Conservation (phyloP, 192 early-diverging fungal genomes). For the Blastocladiella britannica region DNA sequence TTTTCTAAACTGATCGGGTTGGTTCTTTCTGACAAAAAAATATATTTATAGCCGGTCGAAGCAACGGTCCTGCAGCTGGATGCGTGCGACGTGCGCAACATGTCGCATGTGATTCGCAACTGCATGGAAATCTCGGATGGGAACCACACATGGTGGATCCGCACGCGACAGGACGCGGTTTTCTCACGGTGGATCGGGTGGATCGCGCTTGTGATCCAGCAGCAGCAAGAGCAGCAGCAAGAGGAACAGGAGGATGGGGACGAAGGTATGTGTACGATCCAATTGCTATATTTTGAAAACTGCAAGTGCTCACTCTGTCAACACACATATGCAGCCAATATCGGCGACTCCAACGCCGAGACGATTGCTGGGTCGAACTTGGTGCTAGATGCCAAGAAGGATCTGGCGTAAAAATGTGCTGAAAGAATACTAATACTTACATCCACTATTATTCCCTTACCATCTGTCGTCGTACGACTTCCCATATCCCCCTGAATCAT, state of each 20-base stretch:
- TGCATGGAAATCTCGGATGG: background rate
- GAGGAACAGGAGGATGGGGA: background rate
- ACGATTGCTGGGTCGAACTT: too few species aligned
- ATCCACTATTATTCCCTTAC: too few species aligned
- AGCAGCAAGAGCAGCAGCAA: background rate
- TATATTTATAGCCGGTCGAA: background rate
- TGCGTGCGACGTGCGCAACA: background rate
- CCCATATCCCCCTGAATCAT: too few species aligned
- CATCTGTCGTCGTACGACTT: too few species aligned
- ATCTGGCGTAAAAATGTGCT: too few species aligned
- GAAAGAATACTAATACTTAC: too few species aligned
- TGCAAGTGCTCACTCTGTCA: too few species aligned
- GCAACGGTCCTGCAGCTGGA: background rate
- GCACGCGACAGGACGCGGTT: background rate
- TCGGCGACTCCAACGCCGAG: too few species aligned
- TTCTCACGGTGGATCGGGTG: background rate
- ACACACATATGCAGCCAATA: too few species aligned
- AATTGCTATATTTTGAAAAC: too few species aligned
- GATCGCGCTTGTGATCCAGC: background rate
- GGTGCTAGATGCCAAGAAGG: too few species aligned
- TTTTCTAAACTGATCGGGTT: background rate
- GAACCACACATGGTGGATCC: background rate
- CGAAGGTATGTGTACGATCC: too few species aligned
- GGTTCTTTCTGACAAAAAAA: background rate
- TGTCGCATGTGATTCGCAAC: background rate